A percentile compares a stretch with the other conserved stretches of the same genome.
Conservation (phyloP, 2,329 filamentous ascomycete species). For the Pseudocercospora macadamiae region DNA sequence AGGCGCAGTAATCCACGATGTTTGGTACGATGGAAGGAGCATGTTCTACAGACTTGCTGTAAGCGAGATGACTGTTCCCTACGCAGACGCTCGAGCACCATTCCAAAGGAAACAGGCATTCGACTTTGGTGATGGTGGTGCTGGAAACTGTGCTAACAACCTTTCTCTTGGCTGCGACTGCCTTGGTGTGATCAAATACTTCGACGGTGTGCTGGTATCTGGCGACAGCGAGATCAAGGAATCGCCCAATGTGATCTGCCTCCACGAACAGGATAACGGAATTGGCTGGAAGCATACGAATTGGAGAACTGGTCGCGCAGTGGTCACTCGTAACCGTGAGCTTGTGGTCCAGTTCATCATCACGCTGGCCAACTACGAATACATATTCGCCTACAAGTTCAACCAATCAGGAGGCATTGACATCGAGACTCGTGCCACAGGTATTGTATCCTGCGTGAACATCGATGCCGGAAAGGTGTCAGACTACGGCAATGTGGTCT, state of each 20-base stretch:
- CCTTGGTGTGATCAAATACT: constrained; percentile 70
- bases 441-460: constrained; percentile 64
- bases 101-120: constrained; percentile 73
- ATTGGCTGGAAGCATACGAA: constrained; percentile 75
- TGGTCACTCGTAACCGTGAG: constrained; percentile 65
- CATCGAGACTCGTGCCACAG: constrained; percentile 70
- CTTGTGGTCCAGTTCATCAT: constrained; percentile 71
- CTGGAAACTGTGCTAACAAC: constrained; percentile 70
- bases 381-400: constrained; percentile 72
- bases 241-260: constrained; percentile 66
- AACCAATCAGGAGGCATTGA: constrained; percentile 69
- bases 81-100: constrained; percentile 66
- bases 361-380: constrained; percentile 72
- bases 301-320: constrained; percentile 66
- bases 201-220: constrained; percentile 52
- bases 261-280: constrained; percentile 72
- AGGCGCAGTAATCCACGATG: constrained; percentile 69
- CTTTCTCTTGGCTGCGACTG: constrained; percentile 72
- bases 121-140: constrained; percentile 68
- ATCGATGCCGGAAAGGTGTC: constrained; percentile 58
- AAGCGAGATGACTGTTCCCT: constrained; percentile 68
- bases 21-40: constrained; percentile 56
- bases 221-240: constrained; percentile 41
- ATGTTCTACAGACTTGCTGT: constrained; percentile 69
- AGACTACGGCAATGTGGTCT: constrained; percentile 65